A percentile compares a stretch with the other conserved stretches of the same genome.
These are phyloP conservation scores for Chamaecyparis obtusa DNA, from an alignment of 75 land plant species.

Conservation along the genomic window DNA sequence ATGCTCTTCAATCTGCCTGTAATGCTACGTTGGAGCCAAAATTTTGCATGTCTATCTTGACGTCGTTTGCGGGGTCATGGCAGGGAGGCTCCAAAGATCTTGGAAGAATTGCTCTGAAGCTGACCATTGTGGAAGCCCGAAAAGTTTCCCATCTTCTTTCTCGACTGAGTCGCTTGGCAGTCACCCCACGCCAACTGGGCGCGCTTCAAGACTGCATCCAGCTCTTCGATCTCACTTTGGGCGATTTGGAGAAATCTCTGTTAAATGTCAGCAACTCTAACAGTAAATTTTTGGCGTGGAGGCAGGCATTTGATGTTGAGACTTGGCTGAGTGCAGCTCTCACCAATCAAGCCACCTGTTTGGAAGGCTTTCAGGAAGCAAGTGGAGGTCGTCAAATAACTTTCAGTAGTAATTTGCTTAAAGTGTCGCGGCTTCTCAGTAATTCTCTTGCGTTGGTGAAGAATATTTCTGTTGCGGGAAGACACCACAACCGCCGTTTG, in stretches of 20 bases:
- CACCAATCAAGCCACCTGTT: constrained; percentile 65
- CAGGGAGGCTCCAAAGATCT: not conserved
- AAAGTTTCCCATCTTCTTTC: not conserved
- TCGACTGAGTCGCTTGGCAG: not conserved
- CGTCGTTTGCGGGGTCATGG: not conserved
- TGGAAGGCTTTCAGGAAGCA: constrained; percentile 45
- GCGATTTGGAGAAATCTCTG: constrained; percentile 17
- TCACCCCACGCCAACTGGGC: not conserved
- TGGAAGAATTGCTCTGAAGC: not conserved
- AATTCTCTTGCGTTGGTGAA: constrained; percentile 27
- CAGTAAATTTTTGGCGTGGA: not conserved
- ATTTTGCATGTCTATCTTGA: constrained; percentile 3
- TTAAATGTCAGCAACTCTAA: constrained; percentile 19
- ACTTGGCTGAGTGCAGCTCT: constrained; percentile 46
- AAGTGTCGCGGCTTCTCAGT: constrained; percentile 20
- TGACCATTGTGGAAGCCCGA: not conserved
- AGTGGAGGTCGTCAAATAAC: constrained; percentile 6
- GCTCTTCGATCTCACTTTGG: constrained; percentile 35
- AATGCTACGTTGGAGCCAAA: not conserved
- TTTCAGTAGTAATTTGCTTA: constrained; percentile 11
- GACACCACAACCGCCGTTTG: not conserved
- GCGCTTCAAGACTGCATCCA: constrained; percentile 59
- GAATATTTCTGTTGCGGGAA: not conserved
- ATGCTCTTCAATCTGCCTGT: constrained; percentile 3
- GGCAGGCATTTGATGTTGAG: not conserved